A percentile compares a stretch with the other conserved stretches of the same genome.
These are phyloP conservation scores for Ganoderma lucidum DNA, from an alignment of 1,284 basidiomycete genomes.

Conservation along the genomic window DNA sequence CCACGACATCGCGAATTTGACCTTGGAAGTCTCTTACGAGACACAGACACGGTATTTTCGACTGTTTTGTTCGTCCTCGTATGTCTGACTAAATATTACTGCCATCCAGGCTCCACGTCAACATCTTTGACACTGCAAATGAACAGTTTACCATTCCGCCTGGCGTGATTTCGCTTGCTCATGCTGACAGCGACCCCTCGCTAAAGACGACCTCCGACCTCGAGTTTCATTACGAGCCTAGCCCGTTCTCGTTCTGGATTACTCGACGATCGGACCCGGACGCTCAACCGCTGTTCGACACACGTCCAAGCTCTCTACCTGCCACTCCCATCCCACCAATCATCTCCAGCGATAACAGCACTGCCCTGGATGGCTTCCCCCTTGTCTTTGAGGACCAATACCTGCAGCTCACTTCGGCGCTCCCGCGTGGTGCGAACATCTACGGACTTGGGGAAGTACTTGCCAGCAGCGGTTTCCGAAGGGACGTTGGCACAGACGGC, in stretches of 20 bases:
- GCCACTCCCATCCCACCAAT: conserved; percentile 60
- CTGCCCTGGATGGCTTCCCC: conserved; percentile 63
- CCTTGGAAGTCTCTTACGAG: conserved; percentile 74
- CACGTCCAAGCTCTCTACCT: conserved; percentile 64
- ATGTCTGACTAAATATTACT: neutral
- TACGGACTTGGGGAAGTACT: conserved; percentile 84
- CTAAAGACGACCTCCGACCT: conserved; percentile 58
- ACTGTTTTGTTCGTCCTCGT: too few relatives aligned
- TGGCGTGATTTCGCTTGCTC: conserved; percentile 18
- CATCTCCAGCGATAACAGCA: conserved; percentile 53
- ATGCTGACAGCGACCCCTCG: conserved; percentile 59
- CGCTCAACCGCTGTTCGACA: conserved; percentile 76
- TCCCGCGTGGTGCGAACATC: conserved; percentile 73
- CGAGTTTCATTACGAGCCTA: conserved; percentile 70
- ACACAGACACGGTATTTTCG: conserved; percentile 47
- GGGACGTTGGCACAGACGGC: conserved; percentile 62
- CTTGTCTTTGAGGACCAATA: conserved; percentile 84
- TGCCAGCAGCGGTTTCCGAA: conserved; percentile 70
- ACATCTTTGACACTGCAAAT: conserved; percentile 67
- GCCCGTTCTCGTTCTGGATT: conserved; percentile 84
- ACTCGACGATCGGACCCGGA: conserved; percentile 67
- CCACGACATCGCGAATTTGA: conserved; percentile 67
- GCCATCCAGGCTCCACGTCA: conserved; percentile 70
- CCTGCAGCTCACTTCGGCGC: conserved; percentile 69
- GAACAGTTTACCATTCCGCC: conserved; percentile 76